Conservation (phyloP, 192 early-diverging fungal species). For the Coemansia sp. region DNA sequence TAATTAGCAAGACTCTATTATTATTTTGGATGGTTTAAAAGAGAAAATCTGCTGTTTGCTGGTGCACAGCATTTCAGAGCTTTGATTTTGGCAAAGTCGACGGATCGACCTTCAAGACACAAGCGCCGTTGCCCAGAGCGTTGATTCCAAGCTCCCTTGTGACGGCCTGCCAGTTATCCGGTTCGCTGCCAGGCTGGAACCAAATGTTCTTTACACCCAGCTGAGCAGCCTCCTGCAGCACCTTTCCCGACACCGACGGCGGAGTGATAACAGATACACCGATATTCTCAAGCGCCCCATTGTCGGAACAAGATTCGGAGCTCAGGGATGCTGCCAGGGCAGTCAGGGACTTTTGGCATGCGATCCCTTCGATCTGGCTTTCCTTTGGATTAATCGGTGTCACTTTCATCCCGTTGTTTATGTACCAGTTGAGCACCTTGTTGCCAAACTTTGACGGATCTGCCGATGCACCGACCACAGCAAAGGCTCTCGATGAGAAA, state of each 20-base stretch:
- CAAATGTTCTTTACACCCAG: slow-evolving; percentile 20
- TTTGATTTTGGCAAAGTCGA: slow-evolving; percentile 2
- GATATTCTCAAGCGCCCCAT: background rate
- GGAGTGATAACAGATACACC: slow-evolving; percentile 32
- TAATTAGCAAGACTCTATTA: no score
- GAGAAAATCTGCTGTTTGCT: no score
- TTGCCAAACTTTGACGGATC: slow-evolving; percentile 79
- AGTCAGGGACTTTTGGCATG: slow-evolving; percentile 12
- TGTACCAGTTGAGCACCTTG: slow-evolving; percentile 76
- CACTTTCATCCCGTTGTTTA: slow-evolving; percentile 10
- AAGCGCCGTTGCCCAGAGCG: slow-evolving; percentile 22
- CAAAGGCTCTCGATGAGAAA: slow-evolving; percentile 56
- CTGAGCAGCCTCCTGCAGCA: slow-evolving; percentile 10
- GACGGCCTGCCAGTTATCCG: slow-evolving; percentile 1
- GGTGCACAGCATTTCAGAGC: slow-evolving; percentile 13
- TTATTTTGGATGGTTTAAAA: no score
- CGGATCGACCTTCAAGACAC: slow-evolving; percentile 19
- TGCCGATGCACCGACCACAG: slow-evolving; percentile 74
- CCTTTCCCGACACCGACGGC: slow-evolving; percentile 10
- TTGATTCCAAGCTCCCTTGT: slow-evolving; percentile 10
- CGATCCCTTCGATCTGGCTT: slow-evolving; percentile 11
- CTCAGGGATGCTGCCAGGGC: slow-evolving; percentile 1
- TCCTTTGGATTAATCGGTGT: slow-evolving; percentile 19
- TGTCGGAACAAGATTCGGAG: no score
- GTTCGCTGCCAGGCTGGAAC: slow-evolving; percentile 46